These are phyloP conservation scores for Irpex sp. DNA, from an alignment of 1,284 basidiomycete species.

Conservation along the genomic window DNA sequence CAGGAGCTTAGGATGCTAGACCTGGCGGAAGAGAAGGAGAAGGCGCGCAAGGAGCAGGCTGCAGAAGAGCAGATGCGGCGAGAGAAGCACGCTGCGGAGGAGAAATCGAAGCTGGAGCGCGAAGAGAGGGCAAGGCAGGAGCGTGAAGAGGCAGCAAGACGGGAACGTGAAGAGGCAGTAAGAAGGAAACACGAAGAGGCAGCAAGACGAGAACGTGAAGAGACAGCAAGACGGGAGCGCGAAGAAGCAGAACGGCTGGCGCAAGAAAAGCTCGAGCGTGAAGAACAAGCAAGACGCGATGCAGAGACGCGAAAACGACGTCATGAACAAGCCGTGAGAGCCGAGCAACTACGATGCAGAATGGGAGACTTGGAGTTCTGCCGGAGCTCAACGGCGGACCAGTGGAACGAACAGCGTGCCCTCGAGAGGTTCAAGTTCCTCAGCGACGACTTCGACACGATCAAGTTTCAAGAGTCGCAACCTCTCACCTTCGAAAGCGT, in stretches of 20 bases:
- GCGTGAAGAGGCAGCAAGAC: background rate
- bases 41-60: no score
- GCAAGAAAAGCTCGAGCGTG: background rate
- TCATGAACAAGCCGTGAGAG: background rate
- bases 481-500: conserved; percentile 9
- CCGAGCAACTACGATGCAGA: background rate
- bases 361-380: background rate
- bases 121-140: background rate
- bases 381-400: background rate
- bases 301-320: background rate
- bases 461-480: conserved; percentile 2
- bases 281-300: background rate
- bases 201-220: background rate
- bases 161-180: background rate
- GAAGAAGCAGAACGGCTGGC: background rate
- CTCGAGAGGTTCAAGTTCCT: conserved; percentile 5
- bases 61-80: no score
- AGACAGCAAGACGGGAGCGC: background rate
- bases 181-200: no score
- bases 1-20: background rate
- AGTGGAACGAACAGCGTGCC: background rate
- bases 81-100: background rate
- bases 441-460: background rate
- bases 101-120: background rate
- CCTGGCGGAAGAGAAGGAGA: no score